A percentile compares a stretch with the other conserved stretches of the same genome.
phyloP scores from a whole-genome alignment of 2,329 filamentous ascomycete genomes.

The Nigrospora oryzae region DNA sequence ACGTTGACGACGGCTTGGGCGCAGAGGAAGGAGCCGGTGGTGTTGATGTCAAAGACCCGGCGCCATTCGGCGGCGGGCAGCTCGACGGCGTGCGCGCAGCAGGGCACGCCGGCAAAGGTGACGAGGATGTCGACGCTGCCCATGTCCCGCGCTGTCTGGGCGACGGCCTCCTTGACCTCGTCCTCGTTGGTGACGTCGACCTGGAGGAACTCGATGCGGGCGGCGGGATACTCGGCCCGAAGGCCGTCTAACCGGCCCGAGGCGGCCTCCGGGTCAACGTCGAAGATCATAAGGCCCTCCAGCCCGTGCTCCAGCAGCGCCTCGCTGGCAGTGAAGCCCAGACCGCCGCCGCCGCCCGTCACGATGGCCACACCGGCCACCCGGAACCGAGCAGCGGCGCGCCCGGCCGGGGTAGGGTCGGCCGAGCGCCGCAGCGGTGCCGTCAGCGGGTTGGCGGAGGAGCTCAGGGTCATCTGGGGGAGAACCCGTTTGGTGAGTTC shows the following conservation, averaged over 20 bases:
- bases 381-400: constrained; percentile 19
- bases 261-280: constrained; percentile 38
- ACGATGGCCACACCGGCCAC: constrained; percentile 32
- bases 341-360: constrained; percentile 58
- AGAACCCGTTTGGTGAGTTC: constrained; percentile 3
- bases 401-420: constrained; percentile 20
- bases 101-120: constrained; percentile 63
- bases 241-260: constrained; percentile 33
- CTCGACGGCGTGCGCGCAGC: constrained; percentile 51
- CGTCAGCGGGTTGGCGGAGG: constrained; percentile 1
- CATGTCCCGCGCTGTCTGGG: constrained; percentile 23
- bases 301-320: constrained; percentile 64
- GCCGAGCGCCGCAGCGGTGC: background rate
- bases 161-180: constrained; percentile 20
- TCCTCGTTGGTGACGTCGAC: constrained; percentile 40
- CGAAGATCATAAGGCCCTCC: constrained; percentile 49
- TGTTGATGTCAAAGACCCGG: constrained; percentile 61
- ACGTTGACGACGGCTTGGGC: constrained; percentile 52
- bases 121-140: constrained; percentile 47
- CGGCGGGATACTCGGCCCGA: constrained; percentile 40
- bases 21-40: constrained; percentile 61
- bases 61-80: constrained; percentile 52
- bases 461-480: constrained; percentile 4
- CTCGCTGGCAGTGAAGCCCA: constrained; percentile 47
- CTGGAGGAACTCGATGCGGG: constrained; percentile 35